These are phyloP conservation scores for Didymella sp. DNA, from an alignment of 2,329 filamentous ascomycete species.

Conservation along the genomic window DNA sequence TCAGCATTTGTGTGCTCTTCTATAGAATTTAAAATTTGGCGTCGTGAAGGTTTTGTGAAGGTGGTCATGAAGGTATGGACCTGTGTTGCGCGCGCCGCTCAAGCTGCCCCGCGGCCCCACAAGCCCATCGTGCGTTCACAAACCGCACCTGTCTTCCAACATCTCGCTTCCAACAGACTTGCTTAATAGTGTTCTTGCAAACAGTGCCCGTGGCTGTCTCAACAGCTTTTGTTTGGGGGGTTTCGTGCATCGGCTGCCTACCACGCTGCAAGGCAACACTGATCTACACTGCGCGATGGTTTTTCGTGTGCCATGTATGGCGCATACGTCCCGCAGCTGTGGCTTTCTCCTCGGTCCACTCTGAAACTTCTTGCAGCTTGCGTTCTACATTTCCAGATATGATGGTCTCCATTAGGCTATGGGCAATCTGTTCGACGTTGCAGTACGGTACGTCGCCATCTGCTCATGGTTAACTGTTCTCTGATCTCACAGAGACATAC, in stretches of 20 bases:
- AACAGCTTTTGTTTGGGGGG: too few species aligned
- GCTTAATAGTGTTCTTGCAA: neutral
- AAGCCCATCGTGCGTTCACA: neutral
- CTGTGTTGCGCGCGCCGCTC: neutral
- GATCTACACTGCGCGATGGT: too few species aligned
- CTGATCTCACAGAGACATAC: neutral
- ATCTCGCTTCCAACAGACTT: neutral
- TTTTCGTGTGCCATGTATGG: neutral
- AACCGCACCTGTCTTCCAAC: neutral
- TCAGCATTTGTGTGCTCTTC: neutral
- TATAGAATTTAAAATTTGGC: neutral
- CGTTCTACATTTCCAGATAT: neutral
- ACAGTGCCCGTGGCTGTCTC: too few species aligned
- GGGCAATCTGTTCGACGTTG: neutral
- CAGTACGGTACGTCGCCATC: neutral
- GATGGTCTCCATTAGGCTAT: neutral
- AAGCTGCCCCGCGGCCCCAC: neutral
- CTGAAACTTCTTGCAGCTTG: too few species aligned
- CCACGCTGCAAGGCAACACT: neutral
- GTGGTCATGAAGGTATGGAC: neutral
- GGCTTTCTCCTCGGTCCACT: neutral
- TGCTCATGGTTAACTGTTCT: neutral
- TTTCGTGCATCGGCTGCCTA: neutral
- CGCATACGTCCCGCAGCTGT: neutral
- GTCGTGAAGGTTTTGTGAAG: neutral